Evolutionary conservation across 345 rosid genomes (phyloP).

Genomic region (Syzygium oleosum): DNA sequence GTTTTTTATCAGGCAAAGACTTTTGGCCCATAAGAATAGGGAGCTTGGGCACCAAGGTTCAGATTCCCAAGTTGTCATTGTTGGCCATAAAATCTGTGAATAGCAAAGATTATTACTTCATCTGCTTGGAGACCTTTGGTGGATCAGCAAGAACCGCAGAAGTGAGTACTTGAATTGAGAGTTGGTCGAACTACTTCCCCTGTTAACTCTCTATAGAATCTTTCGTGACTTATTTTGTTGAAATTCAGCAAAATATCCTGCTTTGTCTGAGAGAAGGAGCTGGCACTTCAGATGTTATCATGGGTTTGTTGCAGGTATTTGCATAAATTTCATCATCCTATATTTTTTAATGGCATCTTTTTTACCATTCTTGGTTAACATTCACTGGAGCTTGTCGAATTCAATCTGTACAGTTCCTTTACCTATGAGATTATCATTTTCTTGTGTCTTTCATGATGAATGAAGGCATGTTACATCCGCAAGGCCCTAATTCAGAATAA

Average conservation of each 20-base stretch:
- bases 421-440: background rate
- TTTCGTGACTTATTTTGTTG: background rate
- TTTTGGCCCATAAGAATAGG: conserved; percentile 57
- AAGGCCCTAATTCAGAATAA: conserved; percentile 21
- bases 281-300: conserved; percentile 27
- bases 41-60: conserved; percentile 24
- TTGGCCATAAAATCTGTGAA: conserved; percentile 36
- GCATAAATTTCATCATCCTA: background rate
- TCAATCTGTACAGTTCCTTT: background rate
- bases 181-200: background rate
- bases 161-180: conserved; percentile 12
- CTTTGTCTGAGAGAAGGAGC: conserved; percentile 55
- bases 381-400: background rate
- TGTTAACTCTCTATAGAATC: background rate
- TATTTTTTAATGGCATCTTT: background rate
- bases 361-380: background rate
- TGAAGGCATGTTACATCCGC: conserved; percentile 48
- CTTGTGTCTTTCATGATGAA: background rate
- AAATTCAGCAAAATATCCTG: conserved; percentile 33
- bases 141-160: conserved; percentile 13
- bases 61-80: conserved; percentile 31
- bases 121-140: conserved; percentile 33
- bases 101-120: conserved; percentile 34
- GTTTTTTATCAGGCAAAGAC: background rate
- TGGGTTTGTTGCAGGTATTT: conserved; percentile 55